Evolutionary conservation across 2,329 filamentous ascomycete genomes (phyloP).

Genomic region (Dactylellina drechsleri): DNA sequence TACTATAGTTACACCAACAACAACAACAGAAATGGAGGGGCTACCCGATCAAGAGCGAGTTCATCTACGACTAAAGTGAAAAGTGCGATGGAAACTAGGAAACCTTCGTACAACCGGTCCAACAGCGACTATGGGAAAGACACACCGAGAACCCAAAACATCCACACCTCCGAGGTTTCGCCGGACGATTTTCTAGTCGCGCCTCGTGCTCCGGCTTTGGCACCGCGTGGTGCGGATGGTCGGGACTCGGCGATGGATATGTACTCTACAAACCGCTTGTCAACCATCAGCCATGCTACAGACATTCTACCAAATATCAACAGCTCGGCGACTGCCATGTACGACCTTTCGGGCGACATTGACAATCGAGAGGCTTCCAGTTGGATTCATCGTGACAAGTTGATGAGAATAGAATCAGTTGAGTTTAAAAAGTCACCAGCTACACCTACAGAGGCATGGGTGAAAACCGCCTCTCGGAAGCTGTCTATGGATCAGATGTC

Average conservation of each 20-base stretch:
- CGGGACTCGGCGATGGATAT: constrained; percentile 58
- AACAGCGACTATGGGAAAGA: constrained; percentile 47
- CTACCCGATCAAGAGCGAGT: constrained; percentile 41
- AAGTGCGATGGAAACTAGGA: constrained; percentile 21
- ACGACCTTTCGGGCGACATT: constrained; percentile 51
- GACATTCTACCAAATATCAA: constrained; percentile 55
- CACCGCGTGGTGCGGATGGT: constrained; percentile 48
- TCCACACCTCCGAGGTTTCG: constrained; percentile 11
- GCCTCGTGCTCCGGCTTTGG: constrained; percentile 36
- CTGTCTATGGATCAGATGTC: constrained; percentile 55
- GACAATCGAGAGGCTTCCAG: constrained; percentile 58
- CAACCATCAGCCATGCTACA: constrained; percentile 56
- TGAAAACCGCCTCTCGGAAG: constrained; percentile 60
- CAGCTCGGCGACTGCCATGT: constrained; percentile 55
- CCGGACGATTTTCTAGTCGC: constrained; percentile 33
- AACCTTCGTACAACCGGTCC: constrained; percentile 38
- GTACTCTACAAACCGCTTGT: constrained; percentile 56
- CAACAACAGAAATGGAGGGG: constrained; percentile 25
- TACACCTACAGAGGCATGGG: constrained; percentile 67
- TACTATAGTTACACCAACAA: constrained; percentile 49
- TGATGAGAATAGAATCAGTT: constrained; percentile 55
- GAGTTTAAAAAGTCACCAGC: constrained; percentile 51
- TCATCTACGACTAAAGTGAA: constrained; percentile 38
- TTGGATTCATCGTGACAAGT: constrained; percentile 59
- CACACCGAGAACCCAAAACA: constrained; percentile 30